Conservation (phyloP, 1,139 yeast genomes). For the Taiozyma sp. region DNA sequence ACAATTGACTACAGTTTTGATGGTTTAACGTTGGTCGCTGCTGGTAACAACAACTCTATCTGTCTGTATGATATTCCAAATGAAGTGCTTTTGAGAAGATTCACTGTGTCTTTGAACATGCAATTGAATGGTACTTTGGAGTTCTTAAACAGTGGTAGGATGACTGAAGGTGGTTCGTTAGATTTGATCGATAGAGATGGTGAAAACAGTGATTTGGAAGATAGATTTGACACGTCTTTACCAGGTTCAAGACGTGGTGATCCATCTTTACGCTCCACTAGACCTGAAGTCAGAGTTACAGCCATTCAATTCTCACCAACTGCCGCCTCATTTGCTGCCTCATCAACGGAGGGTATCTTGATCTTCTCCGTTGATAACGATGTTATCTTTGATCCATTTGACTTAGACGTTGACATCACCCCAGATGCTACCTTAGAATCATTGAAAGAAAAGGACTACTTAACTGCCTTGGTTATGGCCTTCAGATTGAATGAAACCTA, state of each 20-base stretch:
- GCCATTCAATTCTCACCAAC: conserved; percentile 85
- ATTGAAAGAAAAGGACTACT: conserved; percentile 63
- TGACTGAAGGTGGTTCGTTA: conserved; percentile 87
- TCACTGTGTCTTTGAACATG: conserved; percentile 86
- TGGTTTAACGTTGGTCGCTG: conserved; percentile 84
- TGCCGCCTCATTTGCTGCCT: conserved; percentile 88
- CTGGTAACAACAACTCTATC: conserved; percentile 87
- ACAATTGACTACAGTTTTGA: conserved; percentile 84
- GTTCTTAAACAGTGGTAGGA: conserved; percentile 68
- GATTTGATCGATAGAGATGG: conserved; percentile 83
- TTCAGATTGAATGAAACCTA: conserved; percentile 84
- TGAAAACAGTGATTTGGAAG: conserved; percentile 82
- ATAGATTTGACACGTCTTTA: conserved; percentile 65
- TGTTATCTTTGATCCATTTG: conserved; percentile 88
- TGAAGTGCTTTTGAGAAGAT: conserved; percentile 79
- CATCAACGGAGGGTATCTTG: conserved; percentile 90
- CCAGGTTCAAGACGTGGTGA: conserved; percentile 94
- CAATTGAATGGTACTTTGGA: conserved; percentile 85
- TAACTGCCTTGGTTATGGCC: conserved; percentile 86
- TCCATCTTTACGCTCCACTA: conserved; percentile 67
- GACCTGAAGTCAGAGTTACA: conserved; percentile 80
- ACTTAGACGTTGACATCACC: conserved; percentile 88
- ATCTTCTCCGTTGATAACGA: conserved; percentile 76
- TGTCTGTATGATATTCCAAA: conserved; percentile 88
- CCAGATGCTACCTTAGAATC: conserved; percentile 69